Conservation (phyloP, 257 asterid genomes). For the Solanum lignicaule region DNA sequence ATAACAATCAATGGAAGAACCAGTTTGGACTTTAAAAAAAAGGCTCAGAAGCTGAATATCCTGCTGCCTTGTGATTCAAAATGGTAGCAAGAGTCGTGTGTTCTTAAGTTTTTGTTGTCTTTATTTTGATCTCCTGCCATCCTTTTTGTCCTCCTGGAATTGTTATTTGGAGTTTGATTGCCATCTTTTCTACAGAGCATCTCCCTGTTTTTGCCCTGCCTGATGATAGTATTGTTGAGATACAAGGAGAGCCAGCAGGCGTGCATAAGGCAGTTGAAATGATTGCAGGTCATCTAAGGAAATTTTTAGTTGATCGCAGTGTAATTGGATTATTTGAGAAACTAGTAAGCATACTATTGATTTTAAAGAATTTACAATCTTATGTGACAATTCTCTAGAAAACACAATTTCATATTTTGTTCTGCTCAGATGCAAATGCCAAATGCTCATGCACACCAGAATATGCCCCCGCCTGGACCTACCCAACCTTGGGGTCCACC, state of each 20-base stretch:
- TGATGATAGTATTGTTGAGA: conserved; percentile 87
- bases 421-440: conserved; percentile 56
- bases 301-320: conserved; percentile 83
- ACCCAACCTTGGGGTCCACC: conserved; percentile 58
- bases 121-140: not conserved
- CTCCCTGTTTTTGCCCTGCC: conserved; percentile 72
- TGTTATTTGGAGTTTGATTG: not conserved
- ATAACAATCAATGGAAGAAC: not conserved
- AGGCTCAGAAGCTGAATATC: not conserved
- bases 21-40: not conserved
- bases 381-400: not conserved
- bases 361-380: not conserved
- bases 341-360: conserved; percentile 42
- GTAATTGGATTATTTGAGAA: conserved; percentile 66
- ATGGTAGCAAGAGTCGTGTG: not conserved
- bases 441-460: conserved; percentile 50
- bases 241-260: conserved; percentile 77
- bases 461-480: conserved; percentile 29
- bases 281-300: conserved; percentile 72
- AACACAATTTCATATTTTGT: not conserved
- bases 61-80: not conserved
- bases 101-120: not conserved
- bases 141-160: not conserved
- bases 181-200: conserved; percentile 39
- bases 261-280: conserved; percentile 72